Base-by-base conservation (phyloP, 352 stramenopile genomes). In the Phytopythium ostracodes region DNA sequence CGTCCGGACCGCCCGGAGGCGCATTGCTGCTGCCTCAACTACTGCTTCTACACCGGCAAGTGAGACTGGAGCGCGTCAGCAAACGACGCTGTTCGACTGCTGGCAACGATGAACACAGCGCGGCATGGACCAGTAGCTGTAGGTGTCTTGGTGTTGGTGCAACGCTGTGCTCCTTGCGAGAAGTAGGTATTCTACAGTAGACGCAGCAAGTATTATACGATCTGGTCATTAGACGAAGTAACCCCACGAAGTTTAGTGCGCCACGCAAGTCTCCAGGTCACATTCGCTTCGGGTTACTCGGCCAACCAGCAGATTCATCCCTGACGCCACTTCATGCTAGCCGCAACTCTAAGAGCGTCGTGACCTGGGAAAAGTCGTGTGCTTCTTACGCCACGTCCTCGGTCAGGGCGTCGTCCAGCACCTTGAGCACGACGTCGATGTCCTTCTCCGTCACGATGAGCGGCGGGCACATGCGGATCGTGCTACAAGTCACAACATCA, bases 361-460 rank as follows among this genome's bases (percentile, higher is more conserved):
- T 22, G 42, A 25, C 42, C 42, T 47, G 18, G 6, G 18, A 14
- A 47, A n/a, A 6, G 42, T 12, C 14, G 0, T 38, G 49, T 42
- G 17, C 24, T 56, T 18, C 24, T 64, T 84, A 89, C 60, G 86
- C 54, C 50, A 89, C 52, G 51, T 87, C 70, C 59, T 87, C 71
- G 57, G 73, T 67, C 51, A 87, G 81, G 4, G 77, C 81, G 47
- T 89, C 70, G 38, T 92, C 81, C 42, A 96, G 71, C 31, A 85
- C 76, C 38, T 84, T 62, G 54, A 96, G 59, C 62, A 91, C 72
- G 31, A 78, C 63, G 60, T 90, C 72, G 46, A 95, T 89, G 60
- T 96, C 87, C 59, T 92, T 74, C 65, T 94, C 78, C 33, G 73
- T 86, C 51, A 96, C 83, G 27, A 93, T 71, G 7, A 96, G 81